Base-by-base conservation (phyloP, 2,329 filamentous ascomycete species). In the Dactylellina drechsleri region DNA sequence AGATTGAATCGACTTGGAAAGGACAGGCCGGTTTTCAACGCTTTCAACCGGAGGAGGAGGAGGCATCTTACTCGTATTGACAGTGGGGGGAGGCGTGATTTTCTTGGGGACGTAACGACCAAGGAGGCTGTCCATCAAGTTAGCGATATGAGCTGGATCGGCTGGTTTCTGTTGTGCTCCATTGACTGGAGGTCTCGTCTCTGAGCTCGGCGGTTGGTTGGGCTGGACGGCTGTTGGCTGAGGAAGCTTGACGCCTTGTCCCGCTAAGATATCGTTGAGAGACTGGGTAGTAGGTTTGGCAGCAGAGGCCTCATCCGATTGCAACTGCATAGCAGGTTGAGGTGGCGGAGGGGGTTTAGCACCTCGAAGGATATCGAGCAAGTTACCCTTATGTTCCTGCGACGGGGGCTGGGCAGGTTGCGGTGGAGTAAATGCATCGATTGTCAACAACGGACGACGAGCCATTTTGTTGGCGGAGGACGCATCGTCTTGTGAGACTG, bases 281-380 rank as follows among this genome's bases (percentile, higher is more conserved):
- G 60, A 71, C 20, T 54, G 56, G 0, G 54, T 16, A 16, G 47
- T 41, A 47, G 52, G 54, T 57, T 68, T 47, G 18, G 61, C 50
- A 31, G 45, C 15, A 50, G 64, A 10, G n/a, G 15, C 28, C 4
- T 57, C 66, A 5, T 64, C 66, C 43, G 67, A 40, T 13, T 76
- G 68, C 13, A 77, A 64, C 13, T 74, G 52, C 57, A 77, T 66
- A 1, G 65, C 52, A 13, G 76, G 65, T 40, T 66, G 59, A 28
- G 75, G 62, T 13, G 76, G 60, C 4, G 77, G 68, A 50, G 57
- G 73, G 12, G 76, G 77, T 18, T 61, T 76, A 40, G 76, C 71
- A 1, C 78, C 77, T 60, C 77, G 77, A 1, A 79, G 70, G 15
- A 79, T 79, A 16, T 78, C 79, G 26, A 79, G 40, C 4, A 79